Evolutionary conservation across 1,284 basidiomycete genomes (phyloP), one percentile per base, ranked within the genome.

Genomic region (Ustilago curta): DNA sequence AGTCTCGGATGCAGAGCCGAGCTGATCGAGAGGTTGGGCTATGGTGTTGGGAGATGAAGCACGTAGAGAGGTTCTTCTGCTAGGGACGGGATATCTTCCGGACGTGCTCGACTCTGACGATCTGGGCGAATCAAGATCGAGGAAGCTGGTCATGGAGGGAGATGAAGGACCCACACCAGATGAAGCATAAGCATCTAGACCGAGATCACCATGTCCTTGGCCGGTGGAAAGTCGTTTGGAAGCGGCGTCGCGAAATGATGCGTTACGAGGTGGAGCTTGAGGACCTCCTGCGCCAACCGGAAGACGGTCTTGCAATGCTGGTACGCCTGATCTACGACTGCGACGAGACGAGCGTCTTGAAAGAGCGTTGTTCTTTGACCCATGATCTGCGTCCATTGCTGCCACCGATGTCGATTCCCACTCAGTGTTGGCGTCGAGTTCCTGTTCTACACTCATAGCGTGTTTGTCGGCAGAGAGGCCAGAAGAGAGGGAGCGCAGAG

Each of bases 71-170:
- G 61, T 58, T 14, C 65, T 58, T 40, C 73, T 55, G 55, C 60
- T 65, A 8, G 73, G 68, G 5, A 71, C 49, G 14, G 61, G 44
- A 18, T 49, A 27, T 42, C 48, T 59, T 11, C 55, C 54, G 2
- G 58, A 43, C 4, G 31, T 29, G 58, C 68, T 64, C 18, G 68
- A 70, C 49, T 59, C 57, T 2, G 69, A 76, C 0, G 69, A 55
- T 40, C 65, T 51, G 4, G 73, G 69, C 39, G 73, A 71, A n/a
- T 71, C 69, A 23, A 76, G 73, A 32, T 76, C 69, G 27, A 70
- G 58, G 35, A 70, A 70, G 52, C 73, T 72, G 1, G 64, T 65
- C 65, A 76, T 61, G 29, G 65, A 63, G 29, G 74, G 74, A 19
- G 74, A 72, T 0, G 69, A 51, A 8, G 55, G 61, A 21, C 43